Evolutionary conservation across 1,139 yeast species (phyloP).

Genomic region (Magnusiomyces magnusii): DNA sequence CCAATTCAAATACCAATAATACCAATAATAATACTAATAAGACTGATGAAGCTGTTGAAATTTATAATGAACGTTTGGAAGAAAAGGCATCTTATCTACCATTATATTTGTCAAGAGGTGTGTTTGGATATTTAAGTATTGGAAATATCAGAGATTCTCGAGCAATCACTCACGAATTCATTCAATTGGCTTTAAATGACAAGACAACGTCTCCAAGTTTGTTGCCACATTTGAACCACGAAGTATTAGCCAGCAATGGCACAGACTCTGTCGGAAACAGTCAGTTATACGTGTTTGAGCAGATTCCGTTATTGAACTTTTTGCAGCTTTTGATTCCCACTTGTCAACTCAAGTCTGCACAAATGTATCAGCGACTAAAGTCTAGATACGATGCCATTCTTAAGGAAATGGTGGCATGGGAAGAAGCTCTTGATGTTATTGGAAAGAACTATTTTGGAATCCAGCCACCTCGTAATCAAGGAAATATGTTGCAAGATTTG

Average conservation of each 20-base stretch:
- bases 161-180: slow-evolving; percentile 39
- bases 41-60: background rate
- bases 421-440: slow-evolving; percentile 28
- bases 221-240: background rate
- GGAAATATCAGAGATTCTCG: slow-evolving; percentile 54
- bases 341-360: slow-evolving; percentile 47
- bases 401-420: slow-evolving; percentile 36
- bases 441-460: slow-evolving; percentile 55
- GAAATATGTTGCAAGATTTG: slow-evolving; percentile 60
- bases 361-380: slow-evolving; percentile 46
- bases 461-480: slow-evolving; percentile 45
- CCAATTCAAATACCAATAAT: background rate
- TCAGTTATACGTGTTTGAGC: slow-evolving; percentile 27
- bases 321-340: slow-evolving; percentile 60
- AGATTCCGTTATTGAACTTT: slow-evolving; percentile 48
- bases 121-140: slow-evolving; percentile 60
- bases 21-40: background rate
- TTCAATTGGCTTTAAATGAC: slow-evolving; percentile 28
- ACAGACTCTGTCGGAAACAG: too few relatives aligned
- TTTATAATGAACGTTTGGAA: background rate
- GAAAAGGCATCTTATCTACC: slow-evolving; percentile 39
- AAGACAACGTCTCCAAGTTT: background rate
- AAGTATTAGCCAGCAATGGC: slow-evolving; percentile 6
- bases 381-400: slow-evolving; percentile 47
- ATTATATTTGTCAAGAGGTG: slow-evolving; percentile 51